A percentile compares a stretch with the other conserved stretches of the same genome.
phyloP scores from a whole-genome alignment of 2,329 filamentous ascomycete genomes.

The Botrytis paeoniae region DNA sequence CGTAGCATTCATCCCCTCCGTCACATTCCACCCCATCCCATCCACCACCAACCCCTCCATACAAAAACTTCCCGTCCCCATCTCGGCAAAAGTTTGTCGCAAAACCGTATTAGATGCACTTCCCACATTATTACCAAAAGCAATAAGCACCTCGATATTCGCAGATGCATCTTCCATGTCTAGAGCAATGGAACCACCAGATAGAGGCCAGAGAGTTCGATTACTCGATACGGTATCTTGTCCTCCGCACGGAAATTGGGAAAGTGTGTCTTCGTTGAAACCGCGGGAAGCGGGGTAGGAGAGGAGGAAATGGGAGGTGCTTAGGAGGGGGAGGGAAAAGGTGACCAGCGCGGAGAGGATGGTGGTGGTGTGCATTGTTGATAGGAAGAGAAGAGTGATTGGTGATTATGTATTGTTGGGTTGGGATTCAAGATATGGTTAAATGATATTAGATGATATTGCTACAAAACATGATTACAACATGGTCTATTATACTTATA shows the following conservation, averaged over 20 bases:
- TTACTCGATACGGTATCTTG: conserved; percentile 42
- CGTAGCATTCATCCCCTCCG: conserved; percentile 62
- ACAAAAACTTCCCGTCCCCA: conserved; percentile 58
- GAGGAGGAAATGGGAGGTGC: conserved; percentile 56
- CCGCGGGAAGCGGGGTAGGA: conserved; percentile 52
- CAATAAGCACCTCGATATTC: conserved; percentile 32
- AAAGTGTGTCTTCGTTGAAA: conserved; percentile 42
- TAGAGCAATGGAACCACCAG: conserved; percentile 50
- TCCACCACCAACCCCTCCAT: conserved; percentile 54
- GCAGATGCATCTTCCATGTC: conserved; percentile 47
- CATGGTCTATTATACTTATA: background rate
- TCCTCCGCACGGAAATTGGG: conserved; percentile 45
- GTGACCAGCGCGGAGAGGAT: conserved; percentile 39
- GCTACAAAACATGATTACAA: background rate
- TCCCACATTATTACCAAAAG: conserved; percentile 28
- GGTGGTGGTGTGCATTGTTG: background rate
- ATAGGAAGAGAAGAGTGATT: background rate
- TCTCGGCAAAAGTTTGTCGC: conserved; percentile 27
- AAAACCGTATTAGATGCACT: conserved; percentile 32
- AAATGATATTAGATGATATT: background rate
- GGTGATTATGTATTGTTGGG: background rate
- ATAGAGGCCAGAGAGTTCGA: conserved; percentile 49
- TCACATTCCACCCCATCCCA: conserved; percentile 42
- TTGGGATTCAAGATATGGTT: background rate
- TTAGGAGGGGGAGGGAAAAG: conserved; percentile 35